These are phyloP conservation scores for Penicillium sp. DNA, from an alignment of 2,329 filamentous ascomycete species.

Conservation along the genomic window DNA sequence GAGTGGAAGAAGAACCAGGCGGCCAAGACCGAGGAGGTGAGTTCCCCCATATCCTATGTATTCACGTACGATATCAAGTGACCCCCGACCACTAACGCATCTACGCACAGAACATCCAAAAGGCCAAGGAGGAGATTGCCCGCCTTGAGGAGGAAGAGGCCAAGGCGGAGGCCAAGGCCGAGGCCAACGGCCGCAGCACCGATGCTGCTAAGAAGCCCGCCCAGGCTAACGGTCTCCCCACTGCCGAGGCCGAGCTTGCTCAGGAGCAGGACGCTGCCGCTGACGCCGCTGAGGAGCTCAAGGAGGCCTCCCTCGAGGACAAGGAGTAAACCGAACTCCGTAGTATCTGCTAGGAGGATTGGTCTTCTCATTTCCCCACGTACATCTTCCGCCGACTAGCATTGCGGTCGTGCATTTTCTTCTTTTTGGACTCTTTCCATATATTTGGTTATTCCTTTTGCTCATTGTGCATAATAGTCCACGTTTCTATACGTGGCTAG, in stretches of 20 bases:
- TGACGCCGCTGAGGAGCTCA: constrained; percentile 65
- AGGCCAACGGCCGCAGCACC: constrained; percentile 52
- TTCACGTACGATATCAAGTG: background rate
- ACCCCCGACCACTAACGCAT: constrained; percentile 21
- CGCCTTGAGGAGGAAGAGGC: constrained; percentile 76
- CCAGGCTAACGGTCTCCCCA: constrained; percentile 59
- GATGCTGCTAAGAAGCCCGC: constrained; percentile 62
- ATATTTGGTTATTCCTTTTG: constrained; percentile 20
- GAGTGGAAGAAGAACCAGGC: constrained; percentile 92
- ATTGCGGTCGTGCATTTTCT: constrained; percentile 37
- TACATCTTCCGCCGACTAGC: constrained; percentile 32
- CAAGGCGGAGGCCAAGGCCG: constrained; percentile 49
- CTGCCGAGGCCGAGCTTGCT: constrained; percentile 59
- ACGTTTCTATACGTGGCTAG: constrained; percentile 29
- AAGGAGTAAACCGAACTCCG: constrained; percentile 40
- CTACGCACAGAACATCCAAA: constrained; percentile 81
- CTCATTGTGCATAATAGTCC: constrained; percentile 31
- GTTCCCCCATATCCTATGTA: constrained; percentile 40
- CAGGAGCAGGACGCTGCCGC: constrained; percentile 65
- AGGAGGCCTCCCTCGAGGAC: constrained; percentile 67
- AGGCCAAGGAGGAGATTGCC: constrained; percentile 95
- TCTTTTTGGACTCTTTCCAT: constrained; percentile 6
- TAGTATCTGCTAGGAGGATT: constrained; percentile 16
- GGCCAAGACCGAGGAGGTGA: constrained; percentile 84
- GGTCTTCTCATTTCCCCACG: constrained; percentile 13